These are phyloP conservation scores for Cadophora sp. DNA, from an alignment of 2,329 filamentous ascomycete genomes.

Conservation along the genomic window DNA sequence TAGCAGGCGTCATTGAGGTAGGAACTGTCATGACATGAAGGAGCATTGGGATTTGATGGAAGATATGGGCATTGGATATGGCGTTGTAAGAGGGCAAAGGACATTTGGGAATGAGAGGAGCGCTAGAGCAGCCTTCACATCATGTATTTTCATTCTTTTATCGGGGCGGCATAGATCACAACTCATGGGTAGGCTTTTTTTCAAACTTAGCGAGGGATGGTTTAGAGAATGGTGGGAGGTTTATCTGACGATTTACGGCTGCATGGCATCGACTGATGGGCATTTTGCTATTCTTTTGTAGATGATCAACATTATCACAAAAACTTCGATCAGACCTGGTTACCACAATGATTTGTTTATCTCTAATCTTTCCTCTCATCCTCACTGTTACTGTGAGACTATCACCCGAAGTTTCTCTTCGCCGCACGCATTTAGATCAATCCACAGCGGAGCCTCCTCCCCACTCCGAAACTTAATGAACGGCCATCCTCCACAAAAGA, in stretches of 20 bases:
- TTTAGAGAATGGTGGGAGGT: background rate
- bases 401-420: too few species aligned
- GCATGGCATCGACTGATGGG: background rate
- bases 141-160: constrained; percentile 21
- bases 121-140: constrained; percentile 35
- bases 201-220: background rate
- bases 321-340: too few species aligned
- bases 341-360: too few species aligned
- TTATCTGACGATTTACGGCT: constrained; percentile 18
- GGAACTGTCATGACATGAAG: constrained; percentile 39
- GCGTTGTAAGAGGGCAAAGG: constrained; percentile 13
- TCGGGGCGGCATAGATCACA: background rate
- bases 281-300: background rate
- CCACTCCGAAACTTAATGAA: background rate
- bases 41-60: background rate
- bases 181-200: constrained; percentile 11
- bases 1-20: constrained; percentile 59
- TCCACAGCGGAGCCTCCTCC: background rate
- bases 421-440: too few species aligned
- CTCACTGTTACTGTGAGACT: too few species aligned
- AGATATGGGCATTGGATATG: constrained; percentile 9
- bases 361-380: too few species aligned
- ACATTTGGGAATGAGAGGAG: constrained; percentile 17
- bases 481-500: constrained; percentile 5
- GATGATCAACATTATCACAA: too few species aligned